Evolutionary conservation across 352 stramenopile species (phyloP), one percentile per base, ranked within the genome.

Genomic region (Peronospora belbahrii): DNA sequence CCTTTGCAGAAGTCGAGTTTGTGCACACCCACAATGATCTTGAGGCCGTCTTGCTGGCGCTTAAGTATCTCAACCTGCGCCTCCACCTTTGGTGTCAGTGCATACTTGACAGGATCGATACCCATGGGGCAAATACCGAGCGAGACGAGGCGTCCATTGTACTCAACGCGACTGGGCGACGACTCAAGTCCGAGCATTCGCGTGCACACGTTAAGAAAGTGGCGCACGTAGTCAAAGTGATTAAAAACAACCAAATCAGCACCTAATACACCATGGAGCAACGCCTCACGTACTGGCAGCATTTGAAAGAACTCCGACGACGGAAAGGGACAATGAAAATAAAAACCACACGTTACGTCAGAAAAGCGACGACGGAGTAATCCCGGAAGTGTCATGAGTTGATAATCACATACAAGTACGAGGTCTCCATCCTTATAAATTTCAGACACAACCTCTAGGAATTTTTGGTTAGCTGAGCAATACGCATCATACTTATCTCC

Each of bases 301-400:
- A 95, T 95, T 42, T 90, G 84, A 52, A 95, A 95, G 44, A 96
- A 91, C 57, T 94, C 85, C 8, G 80, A 92, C 7, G 83, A 95
- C 27, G 86, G 86, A 42, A 95, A 96, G 15, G 86, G 86, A 31
- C 70, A 89, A 57, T 96, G 86, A 37, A 96, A 85, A 63, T 90
- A 96, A 44, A 91, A 95, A 18, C 73, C 84, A 37, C 85, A 89
- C 11, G 75, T 83, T 35, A 84, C 74, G 7, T 90, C 66, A 1
- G 82, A 76, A 42, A 89, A 88, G 13, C 81, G 77, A 11, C 76
- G 63, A 23, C 80, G 76, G 11, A 96, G 57, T 28, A 94, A 40
- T 1, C 71, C 73, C 0, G 86, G 86, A 6, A 95, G 45, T 23
- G 71, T 69, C 83, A 95, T 95, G 15, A 96, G 65, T 35, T 96